A percentile compares a stretch with the other conserved stretches of the same genome.
Conservation (phyloP, 768 basidiomycete species). For the Leccinum boreale region DNA sequence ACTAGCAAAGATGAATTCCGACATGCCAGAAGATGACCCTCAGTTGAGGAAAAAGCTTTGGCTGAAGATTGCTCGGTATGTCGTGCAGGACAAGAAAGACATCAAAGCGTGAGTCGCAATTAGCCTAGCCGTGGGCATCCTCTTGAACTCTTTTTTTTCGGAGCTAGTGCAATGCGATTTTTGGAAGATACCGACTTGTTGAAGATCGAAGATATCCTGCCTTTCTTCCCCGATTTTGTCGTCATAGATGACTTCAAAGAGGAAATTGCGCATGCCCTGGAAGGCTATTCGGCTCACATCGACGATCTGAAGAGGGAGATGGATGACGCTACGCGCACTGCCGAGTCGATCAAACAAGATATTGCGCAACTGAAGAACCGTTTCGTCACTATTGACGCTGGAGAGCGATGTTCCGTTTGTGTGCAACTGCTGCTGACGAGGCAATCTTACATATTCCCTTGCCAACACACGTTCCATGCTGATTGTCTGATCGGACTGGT, state of each 20-base stretch:
- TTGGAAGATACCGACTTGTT: slow-evolving; percentile 91
- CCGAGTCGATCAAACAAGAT: slow-evolving; percentile 91
- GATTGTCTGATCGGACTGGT: slow-evolving; percentile 96
- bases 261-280: slow-evolving; percentile 93
- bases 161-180: slow-evolving; percentile 88
- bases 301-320: slow-evolving; percentile 88
- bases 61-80: slow-evolving; percentile 98
- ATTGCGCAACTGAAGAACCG: slow-evolving; percentile 81
- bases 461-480: slow-evolving; percentile 96
- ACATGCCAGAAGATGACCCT: slow-evolving; percentile 90
- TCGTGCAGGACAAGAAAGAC: slow-evolving; percentile 96
- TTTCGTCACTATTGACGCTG: slow-evolving; percentile 87
- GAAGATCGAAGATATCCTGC: slow-evolving; percentile 97
- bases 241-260: slow-evolving; percentile 99
- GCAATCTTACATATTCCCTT: slow-evolving; percentile 98
- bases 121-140: neutral
- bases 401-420: slow-evolving; percentile 85
- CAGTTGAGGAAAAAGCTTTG: slow-evolving; percentile 89
- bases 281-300: slow-evolving; percentile 91
- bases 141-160: slow-evolving; percentile 1
- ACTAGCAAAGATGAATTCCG: slow-evolving; percentile 91
- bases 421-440: slow-evolving; percentile 71
- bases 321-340: slow-evolving; percentile 91
- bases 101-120: slow-evolving; percentile 82
- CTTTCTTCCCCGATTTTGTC: slow-evolving; percentile 99